A percentile compares a stretch with the other conserved stretches of the same genome.
Conservation (phyloP, 2,329 filamentous ascomycete species). For the Ustulina deusta region DNA sequence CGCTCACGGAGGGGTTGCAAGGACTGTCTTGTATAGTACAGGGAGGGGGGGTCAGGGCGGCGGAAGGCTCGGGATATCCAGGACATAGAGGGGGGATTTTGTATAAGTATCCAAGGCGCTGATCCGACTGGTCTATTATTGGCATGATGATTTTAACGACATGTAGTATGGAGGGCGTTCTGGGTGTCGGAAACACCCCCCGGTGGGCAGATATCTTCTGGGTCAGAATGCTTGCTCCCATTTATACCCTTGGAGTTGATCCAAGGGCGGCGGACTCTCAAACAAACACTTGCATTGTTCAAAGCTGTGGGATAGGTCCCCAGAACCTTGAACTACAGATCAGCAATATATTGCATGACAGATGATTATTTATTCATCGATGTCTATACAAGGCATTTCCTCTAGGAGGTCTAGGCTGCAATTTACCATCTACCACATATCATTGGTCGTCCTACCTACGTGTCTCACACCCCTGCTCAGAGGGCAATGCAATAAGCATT, state of each 20-base stretch:
- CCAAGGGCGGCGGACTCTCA: not conserved
- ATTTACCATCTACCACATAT: conserved; percentile 15
- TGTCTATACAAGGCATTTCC: not conserved
- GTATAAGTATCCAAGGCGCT: conserved; percentile 13
- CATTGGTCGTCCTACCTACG: conserved; percentile 30
- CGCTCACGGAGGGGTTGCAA: not conserved
- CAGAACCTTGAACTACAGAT: conserved; percentile 1
- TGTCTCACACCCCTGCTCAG: not conserved
- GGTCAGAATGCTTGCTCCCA: conserved; percentile 1
- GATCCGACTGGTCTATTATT: not conserved
- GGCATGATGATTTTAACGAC: not conserved
- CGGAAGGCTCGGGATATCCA: conserved; percentile 24
- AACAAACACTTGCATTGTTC: not conserved
- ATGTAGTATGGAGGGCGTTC: conserved; percentile 24
- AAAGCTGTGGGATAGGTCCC: not conserved
- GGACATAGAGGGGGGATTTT: conserved; percentile 16
- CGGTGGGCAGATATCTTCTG: not conserved
- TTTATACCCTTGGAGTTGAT: not conserved
- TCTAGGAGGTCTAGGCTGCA: not conserved
- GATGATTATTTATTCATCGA: not conserved
- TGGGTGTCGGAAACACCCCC: conserved; percentile 1
- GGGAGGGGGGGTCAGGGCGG: not conserved
- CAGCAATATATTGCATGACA: conserved; percentile 10
- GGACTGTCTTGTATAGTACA: not conserved
- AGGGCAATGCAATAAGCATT: not conserved